phyloP scores from a whole-genome alignment of 164 flowering plant genomes.

The Aristolochia fimbriata region DNA sequence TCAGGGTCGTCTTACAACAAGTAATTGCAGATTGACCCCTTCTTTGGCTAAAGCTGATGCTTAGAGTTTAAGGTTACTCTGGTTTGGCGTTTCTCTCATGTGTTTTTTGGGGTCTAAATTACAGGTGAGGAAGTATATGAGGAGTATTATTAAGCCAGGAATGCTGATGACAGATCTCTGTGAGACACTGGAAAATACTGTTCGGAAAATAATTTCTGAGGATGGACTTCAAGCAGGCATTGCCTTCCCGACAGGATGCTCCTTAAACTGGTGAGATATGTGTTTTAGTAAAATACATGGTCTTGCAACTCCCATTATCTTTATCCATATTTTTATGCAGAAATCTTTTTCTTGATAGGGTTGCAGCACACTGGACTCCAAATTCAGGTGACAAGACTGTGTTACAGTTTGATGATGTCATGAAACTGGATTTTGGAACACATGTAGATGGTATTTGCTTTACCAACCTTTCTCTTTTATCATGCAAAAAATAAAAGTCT shows the following conservation, averaged over 20 bases:
- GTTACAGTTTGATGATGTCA: slow-evolving; percentile 95
- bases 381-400: slow-evolving; percentile 96
- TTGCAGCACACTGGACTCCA: slow-evolving; percentile 99
- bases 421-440: slow-evolving; percentile 99
- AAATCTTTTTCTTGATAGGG: slow-evolving; percentile 36
- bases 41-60: too few relatives aligned
- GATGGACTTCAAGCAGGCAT: slow-evolving; percentile 97
- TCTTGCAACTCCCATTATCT: not conserved
- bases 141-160: slow-evolving; percentile 79
- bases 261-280: slow-evolving; percentile 66
- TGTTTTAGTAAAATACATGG: not conserved
- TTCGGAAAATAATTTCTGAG: slow-evolving; percentile 87
- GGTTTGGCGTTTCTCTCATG: not conserved
- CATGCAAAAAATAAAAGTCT: too few relatives aligned
- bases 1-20: too few relatives aligned
- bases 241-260: slow-evolving; percentile 99
- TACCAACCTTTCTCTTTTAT: too few relatives aligned
- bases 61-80: too few relatives aligned
- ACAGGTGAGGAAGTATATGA: slow-evolving; percentile 88
- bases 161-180: slow-evolving; percentile 86
- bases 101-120: slow-evolving; percentile 1
- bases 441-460: slow-evolving; percentile 69
- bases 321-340: not conserved
- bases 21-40: too few relatives aligned
- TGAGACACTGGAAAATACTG: slow-evolving; percentile 92